Evolutionary conservation across 1,284 basidiomycete genomes (phyloP).

Genomic region (Microstroma glucosiphilum): DNA sequence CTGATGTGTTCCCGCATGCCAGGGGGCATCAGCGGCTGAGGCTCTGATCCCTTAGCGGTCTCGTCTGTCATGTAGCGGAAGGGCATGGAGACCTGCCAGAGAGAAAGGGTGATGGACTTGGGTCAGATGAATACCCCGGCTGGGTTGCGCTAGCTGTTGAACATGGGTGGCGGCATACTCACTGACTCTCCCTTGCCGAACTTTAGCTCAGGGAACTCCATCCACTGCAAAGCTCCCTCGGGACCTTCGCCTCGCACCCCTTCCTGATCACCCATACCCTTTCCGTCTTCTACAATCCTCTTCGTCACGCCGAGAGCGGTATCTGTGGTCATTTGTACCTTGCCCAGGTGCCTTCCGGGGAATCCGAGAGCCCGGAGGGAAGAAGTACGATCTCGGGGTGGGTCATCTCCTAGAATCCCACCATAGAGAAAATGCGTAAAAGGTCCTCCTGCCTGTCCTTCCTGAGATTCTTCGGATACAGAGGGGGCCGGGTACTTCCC

Average conservation of each 20-base stretch:
- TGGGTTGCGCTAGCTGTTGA: neutral
- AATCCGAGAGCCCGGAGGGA: conserved; percentile 82
- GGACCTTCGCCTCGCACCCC: conserved; percentile 7
- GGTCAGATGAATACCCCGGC: neutral
- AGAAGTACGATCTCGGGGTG: conserved; percentile 73
- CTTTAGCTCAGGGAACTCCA: conserved; percentile 40
- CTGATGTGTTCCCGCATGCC: conserved; percentile 41
- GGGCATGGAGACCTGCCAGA: conserved; percentile 33
- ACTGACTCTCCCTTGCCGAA: conserved; percentile 45
- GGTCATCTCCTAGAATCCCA: conserved; percentile 69
- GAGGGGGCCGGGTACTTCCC: conserved; percentile 11
- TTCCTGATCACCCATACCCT: conserved; percentile 17
- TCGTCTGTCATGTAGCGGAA: conserved; percentile 39
- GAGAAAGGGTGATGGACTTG: neutral
- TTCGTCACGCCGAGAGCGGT: conserved; percentile 92
- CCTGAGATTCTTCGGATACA: neutral
- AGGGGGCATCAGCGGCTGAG: conserved; percentile 28
- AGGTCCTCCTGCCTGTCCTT: conserved; percentile 28
- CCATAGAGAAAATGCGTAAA: conserved; percentile 45
- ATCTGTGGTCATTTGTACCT: conserved; percentile 94
- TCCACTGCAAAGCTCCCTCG: conserved; percentile 22
- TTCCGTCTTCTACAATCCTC: conserved; percentile 66
- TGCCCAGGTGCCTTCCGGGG: conserved; percentile 55
- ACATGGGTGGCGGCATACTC: conserved; percentile 10
- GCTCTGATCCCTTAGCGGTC: neutral